phyloP scores from a whole-genome alignment of 208 protist species.

The Borovskyia barvae region DNA sequence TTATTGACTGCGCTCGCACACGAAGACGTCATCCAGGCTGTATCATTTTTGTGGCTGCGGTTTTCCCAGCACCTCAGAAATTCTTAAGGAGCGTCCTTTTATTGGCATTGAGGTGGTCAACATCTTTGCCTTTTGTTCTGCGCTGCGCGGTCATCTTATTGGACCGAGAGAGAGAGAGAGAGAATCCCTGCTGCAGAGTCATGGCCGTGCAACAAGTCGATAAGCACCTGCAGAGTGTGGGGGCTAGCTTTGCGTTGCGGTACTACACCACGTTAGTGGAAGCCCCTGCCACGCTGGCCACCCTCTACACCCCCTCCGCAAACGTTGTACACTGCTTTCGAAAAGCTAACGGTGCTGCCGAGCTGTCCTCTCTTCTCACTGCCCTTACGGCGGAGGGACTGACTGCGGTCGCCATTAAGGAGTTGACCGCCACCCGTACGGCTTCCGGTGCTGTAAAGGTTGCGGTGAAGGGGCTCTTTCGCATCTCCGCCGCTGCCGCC shows the following conservation, averaged over 20 bases:
- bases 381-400: constrained; percentile 17
- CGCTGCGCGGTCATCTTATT: too few relatives aligned
- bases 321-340: constrained; percentile 38
- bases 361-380: constrained; percentile 33
- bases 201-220: too few relatives aligned
- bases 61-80: neutral
- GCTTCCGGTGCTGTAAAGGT: constrained; percentile 36
- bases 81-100: neutral
- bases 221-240: constrained; percentile 34
- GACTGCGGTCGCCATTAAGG: constrained; percentile 32
- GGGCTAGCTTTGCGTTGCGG: constrained; percentile 57
- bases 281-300: constrained; percentile 29
- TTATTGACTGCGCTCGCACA: too few relatives aligned
- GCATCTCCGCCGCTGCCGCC: neutral
- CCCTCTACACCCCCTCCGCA: constrained; percentile 52
- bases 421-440: constrained; percentile 24
- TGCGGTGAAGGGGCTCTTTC: constrained; percentile 34
- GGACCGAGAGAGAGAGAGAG: too few relatives aligned
- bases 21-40: too few relatives aligned
- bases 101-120: neutral
- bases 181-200: too few relatives aligned
- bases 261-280: constrained; percentile 73
- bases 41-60: neutral
- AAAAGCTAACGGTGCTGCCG: constrained; percentile 26
- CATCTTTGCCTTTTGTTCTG: too few relatives aligned